phyloP scores from a whole-genome alignment of 208 protist species.

The Crithidia thermophila region DNA sequence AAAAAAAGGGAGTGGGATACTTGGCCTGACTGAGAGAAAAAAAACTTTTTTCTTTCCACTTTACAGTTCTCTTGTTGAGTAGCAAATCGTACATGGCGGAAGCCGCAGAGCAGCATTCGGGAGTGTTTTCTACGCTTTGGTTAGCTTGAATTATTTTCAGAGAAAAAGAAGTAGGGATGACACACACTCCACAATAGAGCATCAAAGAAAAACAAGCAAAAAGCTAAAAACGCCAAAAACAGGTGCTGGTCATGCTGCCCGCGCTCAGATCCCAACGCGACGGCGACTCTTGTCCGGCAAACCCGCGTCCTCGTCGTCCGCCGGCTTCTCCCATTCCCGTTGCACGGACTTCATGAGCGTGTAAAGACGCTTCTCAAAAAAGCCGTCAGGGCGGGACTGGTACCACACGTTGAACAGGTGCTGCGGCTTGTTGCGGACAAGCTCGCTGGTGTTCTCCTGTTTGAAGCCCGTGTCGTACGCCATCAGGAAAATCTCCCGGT shows the following conservation, averaged over 20 bases:
- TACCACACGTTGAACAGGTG: slow-evolving; percentile 87
- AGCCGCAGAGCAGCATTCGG: no score
- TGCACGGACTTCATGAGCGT: slow-evolving; percentile 66
- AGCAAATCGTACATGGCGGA: no score
- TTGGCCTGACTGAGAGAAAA: no score
- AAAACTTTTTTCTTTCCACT: no score
- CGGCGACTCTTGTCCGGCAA: slow-evolving; percentile 31
- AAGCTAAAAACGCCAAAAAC: not conserved
- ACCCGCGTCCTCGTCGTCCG: slow-evolving; percentile 30
- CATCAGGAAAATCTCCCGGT: slow-evolving; percentile 76
- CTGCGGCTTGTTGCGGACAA: slow-evolving; percentile 62
- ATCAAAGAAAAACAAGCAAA: not conserved
- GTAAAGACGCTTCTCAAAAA: slow-evolving; percentile 62
- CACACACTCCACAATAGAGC: no score
- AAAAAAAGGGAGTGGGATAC: no score
- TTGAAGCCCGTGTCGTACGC: slow-evolving; percentile 76
- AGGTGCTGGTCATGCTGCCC: no score
- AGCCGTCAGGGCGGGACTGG: slow-evolving; percentile 60
- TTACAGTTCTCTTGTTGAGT: no score
- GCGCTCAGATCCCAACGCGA: slow-evolving; percentile 21
- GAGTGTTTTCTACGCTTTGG: no score
- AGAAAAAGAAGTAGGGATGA: no score
- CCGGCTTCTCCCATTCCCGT: slow-evolving; percentile 70
- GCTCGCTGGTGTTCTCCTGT: slow-evolving; percentile 37
- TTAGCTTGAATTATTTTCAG: no score